Conservation (phyloP, 768 basidiomycete species). For the Tricholoma hemisulphureum region DNA sequence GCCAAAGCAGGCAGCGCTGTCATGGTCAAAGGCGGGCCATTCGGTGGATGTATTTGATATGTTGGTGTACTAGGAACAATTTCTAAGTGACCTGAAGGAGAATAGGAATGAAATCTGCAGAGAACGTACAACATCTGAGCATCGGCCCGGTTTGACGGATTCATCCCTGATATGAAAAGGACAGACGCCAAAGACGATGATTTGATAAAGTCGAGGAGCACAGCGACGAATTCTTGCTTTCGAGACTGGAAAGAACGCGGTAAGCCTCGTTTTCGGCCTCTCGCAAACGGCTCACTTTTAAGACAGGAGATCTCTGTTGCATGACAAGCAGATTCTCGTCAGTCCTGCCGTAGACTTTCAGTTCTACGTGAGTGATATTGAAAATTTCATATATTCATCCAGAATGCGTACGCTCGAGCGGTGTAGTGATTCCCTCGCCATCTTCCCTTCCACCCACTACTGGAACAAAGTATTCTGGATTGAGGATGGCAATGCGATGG, state of each 20-base stretch:
- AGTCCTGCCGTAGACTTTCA: constrained; percentile 61
- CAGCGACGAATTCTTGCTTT: constrained; percentile 65
- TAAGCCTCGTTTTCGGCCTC: neutral
- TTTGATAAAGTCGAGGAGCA: constrained; percentile 57
- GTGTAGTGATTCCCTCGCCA: constrained; percentile 64
- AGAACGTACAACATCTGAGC: constrained; percentile 69
- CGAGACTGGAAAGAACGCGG: constrained; percentile 41
- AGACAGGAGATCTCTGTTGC: constrained; percentile 76
- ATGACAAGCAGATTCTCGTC: constrained; percentile 54
- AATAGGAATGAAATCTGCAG: neutral
- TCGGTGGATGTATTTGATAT: constrained; percentile 50
- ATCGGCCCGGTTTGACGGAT: constrained; percentile 71
- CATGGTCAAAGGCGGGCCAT: constrained; percentile 42
- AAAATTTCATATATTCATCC: neutral
- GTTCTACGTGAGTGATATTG: constrained; percentile 7
- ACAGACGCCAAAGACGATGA: constrained; percentile 47
- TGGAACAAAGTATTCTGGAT: constrained; percentile 62
- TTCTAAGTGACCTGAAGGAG: neutral
- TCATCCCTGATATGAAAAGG: constrained; percentile 73
- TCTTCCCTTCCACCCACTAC: constrained; percentile 73
- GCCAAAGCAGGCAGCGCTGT: constrained; percentile 44
- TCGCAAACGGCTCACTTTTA: constrained; percentile 52
- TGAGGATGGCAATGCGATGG: constrained; percentile 58
- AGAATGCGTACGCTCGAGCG: constrained; percentile 66
- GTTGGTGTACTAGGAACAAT: constrained; percentile 55